Evolutionary conservation across 1,139 yeast genomes (phyloP).

Genomic region (Suhomyces yuchorum): DNA sequence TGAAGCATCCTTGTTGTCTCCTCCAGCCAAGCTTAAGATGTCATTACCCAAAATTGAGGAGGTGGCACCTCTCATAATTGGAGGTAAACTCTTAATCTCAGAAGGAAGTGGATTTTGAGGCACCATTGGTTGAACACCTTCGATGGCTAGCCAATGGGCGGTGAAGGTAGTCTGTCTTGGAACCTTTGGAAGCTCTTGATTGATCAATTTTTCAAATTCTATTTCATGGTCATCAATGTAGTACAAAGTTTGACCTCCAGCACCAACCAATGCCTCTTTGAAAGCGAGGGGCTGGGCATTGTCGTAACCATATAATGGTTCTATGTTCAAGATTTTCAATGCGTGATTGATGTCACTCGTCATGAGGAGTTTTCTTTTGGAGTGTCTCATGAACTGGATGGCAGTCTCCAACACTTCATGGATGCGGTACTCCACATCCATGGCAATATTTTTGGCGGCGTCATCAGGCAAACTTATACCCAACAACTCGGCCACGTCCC

Average conservation of each 20-base stretch:
- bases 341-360: conserved; percentile 85
- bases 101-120: conserved; percentile 92
- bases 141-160: conserved; percentile 98
- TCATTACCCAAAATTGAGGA: conserved; percentile 48
- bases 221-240: conserved; percentile 89
- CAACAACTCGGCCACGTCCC: conserved; percentile 91
- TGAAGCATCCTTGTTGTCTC: conserved; percentile 19
- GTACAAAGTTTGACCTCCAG: conserved; percentile 88
- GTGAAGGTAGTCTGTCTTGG: conserved; percentile 92
- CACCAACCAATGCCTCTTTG: conserved; percentile 83
- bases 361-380: conserved; percentile 78
- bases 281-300: conserved; percentile 62
- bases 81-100: conserved; percentile 67
- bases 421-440: conserved; percentile 97
- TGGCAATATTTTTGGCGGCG: conserved; percentile 90
- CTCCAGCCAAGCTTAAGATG: conserved; percentile 33
- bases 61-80: conserved; percentile 72
- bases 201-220: conserved; percentile 90
- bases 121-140: conserved; percentile 97
- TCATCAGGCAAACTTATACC: conserved; percentile 89
- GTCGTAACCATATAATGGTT: conserved; percentile 80
- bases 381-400: conserved; percentile 91
- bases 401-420: conserved; percentile 96
- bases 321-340: conserved; percentile 81
- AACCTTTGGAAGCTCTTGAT: conserved; percentile 92